Conservation (phyloP, 257 asterid species). For the Scutellaria barbata region DNA sequence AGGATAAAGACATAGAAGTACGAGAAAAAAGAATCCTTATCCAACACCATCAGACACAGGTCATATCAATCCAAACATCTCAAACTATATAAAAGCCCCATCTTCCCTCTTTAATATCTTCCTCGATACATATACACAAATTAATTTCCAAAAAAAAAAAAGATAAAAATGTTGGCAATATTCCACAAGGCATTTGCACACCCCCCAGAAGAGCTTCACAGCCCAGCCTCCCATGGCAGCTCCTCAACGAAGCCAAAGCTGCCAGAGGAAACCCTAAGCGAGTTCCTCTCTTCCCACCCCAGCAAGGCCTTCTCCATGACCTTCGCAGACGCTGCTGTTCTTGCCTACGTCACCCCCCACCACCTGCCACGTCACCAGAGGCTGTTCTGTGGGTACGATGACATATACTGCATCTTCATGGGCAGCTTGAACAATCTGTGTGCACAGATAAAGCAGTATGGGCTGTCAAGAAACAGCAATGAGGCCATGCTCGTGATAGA, state of each 20-base stretch:
- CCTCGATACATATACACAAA: too few relatives aligned
- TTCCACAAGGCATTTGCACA: conserved; percentile 79
- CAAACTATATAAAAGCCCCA: neutral
- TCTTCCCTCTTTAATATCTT: neutral
- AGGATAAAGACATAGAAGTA: conserved; percentile 32
- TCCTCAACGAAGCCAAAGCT: conserved; percentile 41
- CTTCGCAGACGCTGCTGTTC: conserved; percentile 73
- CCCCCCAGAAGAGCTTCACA: conserved; percentile 82
- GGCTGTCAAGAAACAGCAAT: conserved; percentile 62
- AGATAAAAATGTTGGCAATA: conserved; percentile 63
- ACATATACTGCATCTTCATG: conserved; percentile 69
- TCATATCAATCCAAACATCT: conserved; percentile 24
- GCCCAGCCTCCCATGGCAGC: conserved; percentile 57
- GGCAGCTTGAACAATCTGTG: conserved; percentile 79
- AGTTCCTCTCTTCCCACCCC: conserved; percentile 54
- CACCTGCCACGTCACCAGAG: neutral
- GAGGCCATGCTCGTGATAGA: conserved; percentile 87
- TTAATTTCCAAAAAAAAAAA: neutral
- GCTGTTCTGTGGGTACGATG: conserved; percentile 68
- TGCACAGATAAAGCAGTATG: conserved; percentile 71
- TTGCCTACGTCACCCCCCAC: conserved; percentile 58
- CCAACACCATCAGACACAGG: conserved; percentile 19
- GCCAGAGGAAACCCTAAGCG: conserved; percentile 60
- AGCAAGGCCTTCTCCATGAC: conserved; percentile 48
- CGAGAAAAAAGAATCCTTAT: conserved; percentile 39